Conservation (phyloP, 2,329 filamentous ascomycete species). For the Aureobasidium uvarum region DNA sequence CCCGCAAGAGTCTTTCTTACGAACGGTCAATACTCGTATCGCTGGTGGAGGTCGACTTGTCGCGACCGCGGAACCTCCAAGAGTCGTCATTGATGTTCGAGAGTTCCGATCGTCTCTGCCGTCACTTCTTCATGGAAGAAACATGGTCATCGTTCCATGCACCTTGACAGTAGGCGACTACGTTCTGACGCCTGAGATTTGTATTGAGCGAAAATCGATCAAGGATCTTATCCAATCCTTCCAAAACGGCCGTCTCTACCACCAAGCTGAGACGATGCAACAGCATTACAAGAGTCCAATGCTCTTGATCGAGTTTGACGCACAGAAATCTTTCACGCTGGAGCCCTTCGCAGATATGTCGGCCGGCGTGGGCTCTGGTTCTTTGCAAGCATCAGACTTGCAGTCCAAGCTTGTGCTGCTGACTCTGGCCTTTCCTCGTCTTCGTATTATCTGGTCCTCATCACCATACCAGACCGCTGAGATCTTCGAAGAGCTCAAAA, state of each 20-base stretch:
- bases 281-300: slow-evolving; percentile 86
- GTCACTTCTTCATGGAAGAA: slow-evolving; percentile 83
- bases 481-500: slow-evolving; percentile 92
- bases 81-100: slow-evolving; percentile 91
- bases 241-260: slow-evolving; percentile 85
- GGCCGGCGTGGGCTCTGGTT: slow-evolving; percentile 63
- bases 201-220: slow-evolving; percentile 91
- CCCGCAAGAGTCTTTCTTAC: slow-evolving; percentile 85
- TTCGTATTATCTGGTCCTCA: slow-evolving; percentile 91
- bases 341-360: slow-evolving; percentile 57
- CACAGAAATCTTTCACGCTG: slow-evolving; percentile 94
- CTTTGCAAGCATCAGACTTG: slow-evolving; percentile 66
- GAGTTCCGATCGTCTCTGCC: slow-evolving; percentile 93
- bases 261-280: slow-evolving; percentile 91
- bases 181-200: slow-evolving; percentile 85
- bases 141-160: slow-evolving; percentile 85
- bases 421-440: slow-evolving; percentile 83
- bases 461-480: slow-evolving; percentile 95
- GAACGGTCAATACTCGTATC: slow-evolving; percentile 94
- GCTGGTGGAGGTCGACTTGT: slow-evolving; percentile 83
- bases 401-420: slow-evolving; percentile 91
- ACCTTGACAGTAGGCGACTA: slow-evolving; percentile 98
- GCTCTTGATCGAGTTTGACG: slow-evolving; percentile 95
- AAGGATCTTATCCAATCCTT: slow-evolving; percentile 89
- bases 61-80: slow-evolving; percentile 81